A percentile compares a stretch with the other conserved stretches of the same genome.
phyloP scores from a whole-genome alignment of 108 stramenopile genomes.

The Discostella stelligeroides region DNA sequence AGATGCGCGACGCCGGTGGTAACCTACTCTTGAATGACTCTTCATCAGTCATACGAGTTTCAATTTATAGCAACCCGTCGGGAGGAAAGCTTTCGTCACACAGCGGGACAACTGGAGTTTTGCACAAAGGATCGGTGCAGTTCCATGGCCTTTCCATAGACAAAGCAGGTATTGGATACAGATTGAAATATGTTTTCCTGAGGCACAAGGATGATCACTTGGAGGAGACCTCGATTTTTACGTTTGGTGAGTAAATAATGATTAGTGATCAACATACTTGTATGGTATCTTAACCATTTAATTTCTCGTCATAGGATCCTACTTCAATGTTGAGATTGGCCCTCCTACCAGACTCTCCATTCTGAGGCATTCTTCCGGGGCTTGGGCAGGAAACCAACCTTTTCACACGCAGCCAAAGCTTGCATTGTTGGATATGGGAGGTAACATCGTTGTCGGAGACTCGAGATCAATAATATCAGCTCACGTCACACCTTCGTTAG shows the following conservation, averaged over 20 bases:
- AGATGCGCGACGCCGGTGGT: conserved; percentile 51
- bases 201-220: conserved; percentile 16
- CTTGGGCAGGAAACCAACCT: conserved; percentile 62
- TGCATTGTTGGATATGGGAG: conserved; percentile 50
- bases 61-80: conserved; percentile 50
- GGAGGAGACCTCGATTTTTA: conserved; percentile 15
- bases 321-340: conserved; percentile 50
- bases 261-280: background rate
- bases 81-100: conserved; percentile 22
- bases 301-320: conserved; percentile 9
- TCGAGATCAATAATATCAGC: conserved; percentile 23
- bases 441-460: conserved; percentile 40
- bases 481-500: conserved; percentile 37
- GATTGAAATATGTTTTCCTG: conserved; percentile 30
- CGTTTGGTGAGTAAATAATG: conserved; percentile 15
- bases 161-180: conserved; percentile 45
- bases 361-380: conserved; percentile 21
- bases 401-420: conserved; percentile 51
- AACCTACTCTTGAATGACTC: conserved; percentile 50
- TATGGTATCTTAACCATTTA: background rate
- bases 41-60: conserved; percentile 26
- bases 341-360: conserved; percentile 34
- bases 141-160: conserved; percentile 43
- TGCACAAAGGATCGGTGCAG: conserved; percentile 40
- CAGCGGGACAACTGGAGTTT: conserved; percentile 17